Conservation (phyloP, 768 basidiomycete genomes). For the Tremella fuciformis region DNA sequence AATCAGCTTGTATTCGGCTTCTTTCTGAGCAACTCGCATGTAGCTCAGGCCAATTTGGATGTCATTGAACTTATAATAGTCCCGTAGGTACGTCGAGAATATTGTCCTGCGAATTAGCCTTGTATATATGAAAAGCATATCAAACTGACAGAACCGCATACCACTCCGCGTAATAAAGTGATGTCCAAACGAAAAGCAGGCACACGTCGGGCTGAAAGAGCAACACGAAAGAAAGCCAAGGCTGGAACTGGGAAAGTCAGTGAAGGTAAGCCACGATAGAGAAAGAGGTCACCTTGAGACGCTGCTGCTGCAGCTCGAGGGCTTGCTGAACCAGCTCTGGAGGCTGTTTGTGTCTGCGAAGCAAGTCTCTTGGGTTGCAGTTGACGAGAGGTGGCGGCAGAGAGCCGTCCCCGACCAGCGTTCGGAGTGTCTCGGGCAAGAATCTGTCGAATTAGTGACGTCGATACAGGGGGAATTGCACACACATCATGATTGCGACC, state of each 20-base stretch:
- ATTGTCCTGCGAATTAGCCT: conserved; percentile 17
- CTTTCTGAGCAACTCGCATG: conserved; percentile 48
- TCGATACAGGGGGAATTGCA: not conserved
- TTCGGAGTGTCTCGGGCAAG: conserved; percentile 57
- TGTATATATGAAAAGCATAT: not conserved
- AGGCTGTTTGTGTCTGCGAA: too few relatives aligned
- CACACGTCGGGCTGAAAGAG: conserved; percentile 42
- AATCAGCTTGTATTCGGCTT: conserved; percentile 5
- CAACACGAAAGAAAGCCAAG: conserved; percentile 36
- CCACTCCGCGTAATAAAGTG: conserved; percentile 38
- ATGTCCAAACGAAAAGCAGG: conserved; percentile 36
- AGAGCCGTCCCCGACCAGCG: conserved; percentile 48
- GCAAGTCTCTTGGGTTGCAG: conserved; percentile 21
- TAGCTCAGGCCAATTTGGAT: conserved; percentile 71
- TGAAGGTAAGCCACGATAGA: not conserved
- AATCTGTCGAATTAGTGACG: conserved; percentile 33
- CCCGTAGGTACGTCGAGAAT: conserved; percentile 59
- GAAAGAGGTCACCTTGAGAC: not conserved
- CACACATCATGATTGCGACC: conserved; percentile 53
- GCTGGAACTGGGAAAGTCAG: conserved; percentile 33
- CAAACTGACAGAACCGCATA: conserved; percentile 34
- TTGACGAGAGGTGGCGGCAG: conserved; percentile 44
- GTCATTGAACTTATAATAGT: conserved; percentile 61
- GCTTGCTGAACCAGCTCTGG: too few relatives aligned
- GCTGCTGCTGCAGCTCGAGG: not conserved